Base-by-base conservation (phyloP, 2,329 filamentous ascomycete species). In the Zasmidium angulare region DNA sequence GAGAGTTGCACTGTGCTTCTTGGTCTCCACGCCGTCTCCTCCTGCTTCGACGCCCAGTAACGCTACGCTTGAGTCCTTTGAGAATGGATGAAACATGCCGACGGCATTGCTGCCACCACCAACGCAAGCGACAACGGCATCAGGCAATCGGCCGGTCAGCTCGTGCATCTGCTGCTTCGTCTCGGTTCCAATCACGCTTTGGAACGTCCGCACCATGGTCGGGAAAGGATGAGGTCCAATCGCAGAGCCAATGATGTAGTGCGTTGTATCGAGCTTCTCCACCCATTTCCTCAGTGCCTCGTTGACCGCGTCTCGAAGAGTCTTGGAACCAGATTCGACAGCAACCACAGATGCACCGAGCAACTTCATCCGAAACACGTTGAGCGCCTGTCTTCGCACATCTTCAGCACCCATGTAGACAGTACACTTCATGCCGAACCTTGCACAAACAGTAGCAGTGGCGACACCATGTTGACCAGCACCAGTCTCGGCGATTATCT, bases 371-470 rank as follows among this genome's bases (percentile, higher is more conserved):
- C 95, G 89, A 86, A 99, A 99, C 43, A 99, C 95, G 76, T 99
- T 99, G 59, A 99, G 83, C 1, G 95, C 93, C 76, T 99, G 95
- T 68, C 95, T 88, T 59, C 95, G 89, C 54, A 98, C 95, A 72
- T 99, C 95, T 79, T 99, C 95, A 50, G 93, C 92, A 69, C 95
- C 95, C 95, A 99, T 99, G 79, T 93, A 99, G 56, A 99, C 90
- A 26, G 92, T 96, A 75, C 95, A 99, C 75, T 93, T 89, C 93
- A 99, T 93, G 72, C 91, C 92, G 71, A 99, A 98, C 79, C 97
- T 96, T 72, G 95, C 95, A 71, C 95, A 98, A 22, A 98, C 92
- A 0, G 95, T 99, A 0, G 95, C 95, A 26, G 95, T 98, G 2
- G 95, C 95, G 40, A 99, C 95, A 80, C 95, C 95, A 77, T 99